Evolutionary conservation across 306 rosid genomes (phyloP), one percentile per base, ranked within the genome.

Genomic region (Ormosia emarginata): DNA sequence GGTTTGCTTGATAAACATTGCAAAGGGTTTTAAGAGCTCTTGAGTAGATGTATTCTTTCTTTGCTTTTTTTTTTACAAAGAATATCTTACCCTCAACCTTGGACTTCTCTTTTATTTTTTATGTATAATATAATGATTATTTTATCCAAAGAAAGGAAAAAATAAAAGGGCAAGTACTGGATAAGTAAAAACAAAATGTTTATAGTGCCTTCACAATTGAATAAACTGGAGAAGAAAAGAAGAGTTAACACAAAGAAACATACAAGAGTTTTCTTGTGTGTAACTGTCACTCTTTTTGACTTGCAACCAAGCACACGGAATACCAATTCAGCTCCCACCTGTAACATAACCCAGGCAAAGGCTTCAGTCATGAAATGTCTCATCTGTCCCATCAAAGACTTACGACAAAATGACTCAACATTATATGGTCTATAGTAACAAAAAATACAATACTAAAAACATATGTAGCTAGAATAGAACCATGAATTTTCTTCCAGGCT

Each of bases 251-350:
- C 32, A 67, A 66, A 77, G 71, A 33, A 59, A 87, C 98, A 76
- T 92, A 94, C 96, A 17, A 95, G 96, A 58, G 99, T 85, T 88
- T 95, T 95, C 91, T 95, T 95, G 91, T 95, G 93, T 15, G 99
- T 95, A 74, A 93, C 93, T 32, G 99, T 95, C 84, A 93, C 90
- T 83, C 97, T 93, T 87, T 95, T 95, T 55, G 97, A 93, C 87
- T 95, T 95, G 93, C 91, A 86, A 80, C 98, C 99, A 78, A 95
- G 99, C 83, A 95, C 96, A 8, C 94, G 98, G 81, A 93, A 95
- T 44, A 84, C 58, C 69, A 95, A 85, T 71, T 95, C 99, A 77
- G 97, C 97, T 71, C 99, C 99, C 80, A 87, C 88, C 99, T 95
- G 85, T 82, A 84, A 18, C 86, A 79, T 56, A 74, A 81, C 33